Percentiles rank a stretch among this genome's conserved stretches.
Conservation (phyloP, 2,329 filamentous ascomycete genomes). For the Curvularia sp. region DNA sequence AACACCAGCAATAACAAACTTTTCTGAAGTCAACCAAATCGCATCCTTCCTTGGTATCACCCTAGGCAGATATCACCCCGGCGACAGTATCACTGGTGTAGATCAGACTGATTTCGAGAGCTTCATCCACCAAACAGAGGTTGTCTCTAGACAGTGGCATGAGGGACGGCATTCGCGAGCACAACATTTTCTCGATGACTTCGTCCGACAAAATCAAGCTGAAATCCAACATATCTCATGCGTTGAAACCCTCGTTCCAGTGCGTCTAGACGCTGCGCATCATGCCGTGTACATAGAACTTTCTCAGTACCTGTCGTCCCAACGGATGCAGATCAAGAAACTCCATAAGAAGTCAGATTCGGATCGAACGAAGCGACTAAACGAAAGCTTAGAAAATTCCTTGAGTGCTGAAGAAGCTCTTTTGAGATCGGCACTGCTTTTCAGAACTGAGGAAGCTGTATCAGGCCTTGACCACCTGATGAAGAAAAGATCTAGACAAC, state of each 20-base stretch:
- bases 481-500: slow-evolving; percentile 26
- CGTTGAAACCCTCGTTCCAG: slow-evolving; percentile 53
- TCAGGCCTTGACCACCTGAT: slow-evolving; percentile 27
- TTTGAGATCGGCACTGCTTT: slow-evolving; percentile 52
- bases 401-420: slow-evolving; percentile 60
- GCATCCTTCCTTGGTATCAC: slow-evolving; percentile 63
- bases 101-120: slow-evolving; percentile 57
- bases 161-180: slow-evolving; percentile 58
- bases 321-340: slow-evolving; percentile 57
- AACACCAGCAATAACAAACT: slow-evolving; percentile 65
- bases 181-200: slow-evolving; percentile 62
- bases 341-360: slow-evolving; percentile 45
- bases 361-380: slow-evolving; percentile 52
- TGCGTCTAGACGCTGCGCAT: slow-evolving; percentile 58
- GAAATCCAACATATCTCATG: slow-evolving; percentile 50
- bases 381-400: slow-evolving; percentile 56
- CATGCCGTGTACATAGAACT: slow-evolving; percentile 62
- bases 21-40: slow-evolving; percentile 66
- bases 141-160: slow-evolving; percentile 61
- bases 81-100: slow-evolving; percentile 50
- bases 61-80: slow-evolving; percentile 62
- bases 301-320: slow-evolving; percentile 60
- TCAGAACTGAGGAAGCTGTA: slow-evolving; percentile 19
- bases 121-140: slow-evolving; percentile 61
- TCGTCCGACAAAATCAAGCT: slow-evolving; percentile 55